Percentiles rank a stretch among this genome's conserved stretches.
Evolutionary conservation across 2,329 filamentous ascomycete species (phyloP).

Genomic region (Ceratocystis cubensis): DNA sequence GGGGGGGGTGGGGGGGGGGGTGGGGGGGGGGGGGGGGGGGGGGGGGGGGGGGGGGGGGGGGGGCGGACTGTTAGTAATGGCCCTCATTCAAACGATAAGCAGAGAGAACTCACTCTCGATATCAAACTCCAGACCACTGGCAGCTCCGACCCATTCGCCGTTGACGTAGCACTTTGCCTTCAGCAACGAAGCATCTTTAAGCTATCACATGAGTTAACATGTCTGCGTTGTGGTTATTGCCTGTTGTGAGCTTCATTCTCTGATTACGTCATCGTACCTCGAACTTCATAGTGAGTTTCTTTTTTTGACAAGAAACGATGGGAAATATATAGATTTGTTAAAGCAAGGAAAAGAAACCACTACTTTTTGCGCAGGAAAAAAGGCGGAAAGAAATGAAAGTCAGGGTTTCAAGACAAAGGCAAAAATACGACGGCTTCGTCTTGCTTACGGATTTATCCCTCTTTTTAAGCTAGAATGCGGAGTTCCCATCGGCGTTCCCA

Average conservation of each 20-base stretch:
- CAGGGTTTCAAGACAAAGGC: neutral
- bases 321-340: neutral
- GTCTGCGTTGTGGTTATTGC: neutral
- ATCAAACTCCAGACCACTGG: constrained; percentile 61
- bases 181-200: constrained; percentile 53
- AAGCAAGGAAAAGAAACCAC: neutral
- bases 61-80: neutral
- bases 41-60: neutral
- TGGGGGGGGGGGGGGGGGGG: constrained; percentile 1
- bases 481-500: neutral
- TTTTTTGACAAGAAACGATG: neutral
- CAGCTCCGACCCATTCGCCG: constrained; percentile 61
- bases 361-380: neutral
- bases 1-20: neutral
- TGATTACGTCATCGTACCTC: constrained; percentile 10
- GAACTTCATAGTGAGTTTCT: constrained; percentile 9
- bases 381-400: neutral
- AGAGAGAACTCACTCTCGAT: constrained; percentile 41
- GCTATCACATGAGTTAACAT: constrained; percentile 28
- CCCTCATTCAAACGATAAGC: neutral
- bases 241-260: neutral
- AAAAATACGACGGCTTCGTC: neutral
- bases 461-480: constrained; percentile 1
- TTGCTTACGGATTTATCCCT: neutral
- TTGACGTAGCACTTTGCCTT: constrained; percentile 62